Conservation (phyloP, 1,139 yeast species). For the Maudiozyma humilis region DNA sequence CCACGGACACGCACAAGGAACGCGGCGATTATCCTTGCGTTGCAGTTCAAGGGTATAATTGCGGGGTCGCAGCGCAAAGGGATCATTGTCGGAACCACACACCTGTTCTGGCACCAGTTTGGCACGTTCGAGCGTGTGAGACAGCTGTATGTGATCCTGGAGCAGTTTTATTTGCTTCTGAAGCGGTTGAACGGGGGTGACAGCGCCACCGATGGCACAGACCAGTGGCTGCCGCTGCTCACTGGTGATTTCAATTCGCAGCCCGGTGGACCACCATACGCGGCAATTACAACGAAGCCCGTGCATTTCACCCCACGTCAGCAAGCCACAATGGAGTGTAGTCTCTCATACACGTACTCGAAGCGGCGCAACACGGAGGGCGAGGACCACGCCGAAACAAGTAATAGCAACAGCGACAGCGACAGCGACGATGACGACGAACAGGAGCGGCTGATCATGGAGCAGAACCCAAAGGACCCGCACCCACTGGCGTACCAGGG, state of each 20-base stretch:
- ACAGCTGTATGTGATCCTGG: constrained; percentile 54
- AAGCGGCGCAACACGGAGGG: constrained; percentile 32
- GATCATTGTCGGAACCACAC: constrained; percentile 66
- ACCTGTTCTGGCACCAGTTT: constrained; percentile 84
- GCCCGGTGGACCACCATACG: constrained; percentile 70
- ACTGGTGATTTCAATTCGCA: constrained; percentile 84
- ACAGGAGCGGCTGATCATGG: constrained; percentile 34
- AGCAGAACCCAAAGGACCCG: constrained; percentile 39
- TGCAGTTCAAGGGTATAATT: constrained; percentile 39
- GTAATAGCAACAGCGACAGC: constrained; percentile 12
- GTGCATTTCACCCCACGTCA: constrained; percentile 36
- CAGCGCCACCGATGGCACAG: neutral
- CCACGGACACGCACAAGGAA: constrained; percentile 56
- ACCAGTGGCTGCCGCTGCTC: constrained; percentile 29
- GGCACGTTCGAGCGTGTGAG: constrained; percentile 79
- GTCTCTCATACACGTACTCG: constrained; percentile 45
- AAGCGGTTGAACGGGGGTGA: constrained; percentile 32
- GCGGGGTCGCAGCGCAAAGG: constrained; percentile 36
- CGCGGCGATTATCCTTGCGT: constrained; percentile 51
- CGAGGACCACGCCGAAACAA: too few species aligned
- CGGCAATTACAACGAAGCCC: constrained; percentile 57
- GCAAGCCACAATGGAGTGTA: constrained; percentile 40
- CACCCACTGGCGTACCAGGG: constrained; percentile 42
- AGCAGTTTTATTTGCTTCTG: constrained; percentile 42
- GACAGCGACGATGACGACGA: constrained; percentile 32